phyloP scores from a whole-genome alignment of 2,329 filamentous ascomycete species.

The Xylariaceae sp. region DNA sequence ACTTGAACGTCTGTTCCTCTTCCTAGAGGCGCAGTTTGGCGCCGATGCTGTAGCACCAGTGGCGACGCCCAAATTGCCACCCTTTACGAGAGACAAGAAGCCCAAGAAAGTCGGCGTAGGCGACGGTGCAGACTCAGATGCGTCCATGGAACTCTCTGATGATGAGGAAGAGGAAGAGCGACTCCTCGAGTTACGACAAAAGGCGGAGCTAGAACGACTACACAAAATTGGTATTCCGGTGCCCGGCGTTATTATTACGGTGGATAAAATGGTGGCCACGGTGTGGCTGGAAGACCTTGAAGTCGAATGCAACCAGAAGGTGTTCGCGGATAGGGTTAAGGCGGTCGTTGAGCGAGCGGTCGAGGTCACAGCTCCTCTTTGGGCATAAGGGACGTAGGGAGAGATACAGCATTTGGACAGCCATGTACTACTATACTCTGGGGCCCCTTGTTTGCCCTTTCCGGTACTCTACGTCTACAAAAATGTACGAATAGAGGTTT shows the following conservation, averaged over 20 bases:
- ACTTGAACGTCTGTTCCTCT: conserved; percentile 87
- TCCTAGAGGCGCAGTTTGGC: conserved; percentile 96
- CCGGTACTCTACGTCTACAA: background rate
- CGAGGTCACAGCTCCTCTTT: conserved; percentile 82
- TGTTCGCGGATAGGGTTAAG: conserved; percentile 82
- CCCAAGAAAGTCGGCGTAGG: conserved; percentile 40
- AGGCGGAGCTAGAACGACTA: conserved; percentile 75
- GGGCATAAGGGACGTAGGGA: conserved; percentile 50
- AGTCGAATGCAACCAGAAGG: conserved; percentile 81
- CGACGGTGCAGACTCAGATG: conserved; percentile 46
- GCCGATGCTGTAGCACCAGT: conserved; percentile 82
- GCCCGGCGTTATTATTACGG: conserved; percentile 83
- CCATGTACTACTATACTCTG: conserved; percentile 16
- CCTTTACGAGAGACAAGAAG: conserved; percentile 46
- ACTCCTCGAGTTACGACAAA: conserved; percentile 60
- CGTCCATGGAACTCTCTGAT: conserved; percentile 46
- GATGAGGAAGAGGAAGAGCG: conserved; percentile 51
- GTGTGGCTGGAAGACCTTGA: conserved; percentile 94
- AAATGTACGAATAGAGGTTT: too few relatives aligned
- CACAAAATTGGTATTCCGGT: conserved; percentile 88
- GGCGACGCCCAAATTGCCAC: conserved; percentile 63
- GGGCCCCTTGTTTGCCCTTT: background rate
- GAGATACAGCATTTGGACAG: background rate
- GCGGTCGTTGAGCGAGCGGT: conserved; percentile 90
- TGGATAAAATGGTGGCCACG: conserved; percentile 85